Evolutionary conservation across 805 yeast genomes (phyloP), one percentile per base, ranked within the genome.

Genomic region (Priceomyces carsonii): DNA sequence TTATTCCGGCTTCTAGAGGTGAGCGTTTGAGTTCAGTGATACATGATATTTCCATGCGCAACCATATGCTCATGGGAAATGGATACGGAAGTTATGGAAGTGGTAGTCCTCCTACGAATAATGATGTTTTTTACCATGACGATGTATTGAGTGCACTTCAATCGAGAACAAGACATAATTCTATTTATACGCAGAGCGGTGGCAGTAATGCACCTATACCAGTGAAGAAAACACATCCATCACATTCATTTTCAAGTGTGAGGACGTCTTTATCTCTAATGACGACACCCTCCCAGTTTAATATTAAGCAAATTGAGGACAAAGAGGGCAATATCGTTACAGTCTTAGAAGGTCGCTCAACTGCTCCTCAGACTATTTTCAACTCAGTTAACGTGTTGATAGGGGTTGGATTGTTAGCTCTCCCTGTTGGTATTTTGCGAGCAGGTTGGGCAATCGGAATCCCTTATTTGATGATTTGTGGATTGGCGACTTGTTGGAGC

Each of bases 281-380:
- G 18, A 61, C 71, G 15, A 54, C 70, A 3, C 66, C 79, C 1
- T 73, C 77, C 18, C 79, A 79, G 8, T 54, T 82, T 35, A 69
- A 75, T 32, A 56, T 82, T 38, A 77, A 76, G 48, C 77, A 75
- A 50, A 76, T 85, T 15, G 93, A 85, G 53, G 83, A 80, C 37
- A 62, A 71, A 36, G 80, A 81, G 45, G 95, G 95, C 5, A 76
- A 79, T 38, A 65, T 80, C 3, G 73, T 83, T 26, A 82, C 90
- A 2, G 79, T 85, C 40, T 63, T 83, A 32, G 85, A 83, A 2
- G 95, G 95, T 26, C 88, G 84, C 55, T 85, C 95, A 3, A 82
- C 87, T 0, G 82, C 80, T 8, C 81, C 85, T 1, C 95, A 85
- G 53, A 85, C 95, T 0, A 63, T 82, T 4, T 83, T 85, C 67